Evolutionary conservation across 768 basidiomycete species (phyloP), one percentile per base, ranked within the genome.

Genomic region (Psilocybe cyanescens): DNA sequence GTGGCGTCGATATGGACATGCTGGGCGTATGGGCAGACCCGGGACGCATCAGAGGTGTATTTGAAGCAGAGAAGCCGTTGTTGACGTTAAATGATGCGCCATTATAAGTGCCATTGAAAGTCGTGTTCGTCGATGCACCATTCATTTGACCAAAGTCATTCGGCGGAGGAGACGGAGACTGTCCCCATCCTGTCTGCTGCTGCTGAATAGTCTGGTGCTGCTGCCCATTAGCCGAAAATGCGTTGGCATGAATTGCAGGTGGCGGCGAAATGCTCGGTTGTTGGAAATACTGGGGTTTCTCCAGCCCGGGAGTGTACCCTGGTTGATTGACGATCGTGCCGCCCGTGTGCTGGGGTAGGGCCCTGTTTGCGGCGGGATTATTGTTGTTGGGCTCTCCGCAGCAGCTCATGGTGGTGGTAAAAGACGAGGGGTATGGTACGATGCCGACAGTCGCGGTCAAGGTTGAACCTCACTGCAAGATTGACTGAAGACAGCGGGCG

Each of bases 371-470:
- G 66, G 58, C 71, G 70, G 51, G 75, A 66, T 56, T 71, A 63
- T 67, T 63, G 37, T 70, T 68, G 33, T 64, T 69, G 8, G 81
- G 65, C 51, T 83, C 80, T n/a, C 88, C 88, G 70, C 90, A 92
- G 68, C 91, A 91, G 64, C 84, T 80, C 87, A 89, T 90, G 65
- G 65, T 75, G 66, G 62, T 64, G n/a, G 55, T 53, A n/a, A 51
- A 52, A 24, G 37, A 24, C 33, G 55, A 58, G 53, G 49, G 28
- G 51, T 59, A 29, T 17, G 41, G 45, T 19, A 58, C 55, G 31
- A 35, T 55, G 54, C 58, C 57, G 50, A 60, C 44, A 41, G 60
- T 61, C 60, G 47, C 54, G 60, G 61, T 52, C 50, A 48, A 47
- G 55, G 55, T 33, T 41, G 28, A 56, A 53, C 51, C 30, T 30